Percentiles rank a stretch among this genome's conserved stretches.
Evolutionary conservation across 345 rosid species (phyloP).

Genomic region (Cardamine occulta): DNA sequence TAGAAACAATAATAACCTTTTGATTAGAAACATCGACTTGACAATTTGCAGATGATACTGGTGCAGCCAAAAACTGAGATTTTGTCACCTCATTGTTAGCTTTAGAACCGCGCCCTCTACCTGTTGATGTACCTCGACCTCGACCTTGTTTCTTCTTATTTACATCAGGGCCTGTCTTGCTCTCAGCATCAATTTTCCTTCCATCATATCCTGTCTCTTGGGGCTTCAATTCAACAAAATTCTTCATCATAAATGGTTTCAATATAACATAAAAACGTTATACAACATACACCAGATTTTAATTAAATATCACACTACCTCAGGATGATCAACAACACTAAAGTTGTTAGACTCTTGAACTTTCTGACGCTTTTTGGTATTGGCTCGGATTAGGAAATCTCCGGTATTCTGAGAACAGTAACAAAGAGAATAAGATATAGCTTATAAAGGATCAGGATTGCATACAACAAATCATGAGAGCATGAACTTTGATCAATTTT

Average conservation of each 20-base stretch:
- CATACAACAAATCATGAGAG: background rate
- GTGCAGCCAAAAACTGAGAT: constrained; percentile 55
- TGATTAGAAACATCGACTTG: constrained; percentile 62
- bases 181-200: constrained; percentile 66
- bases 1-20: constrained; percentile 58
- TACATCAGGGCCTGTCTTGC: constrained; percentile 59
- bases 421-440: constrained; percentile 21
- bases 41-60: constrained; percentile 59
- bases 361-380: constrained; percentile 83
- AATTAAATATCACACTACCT: constrained; percentile 50
- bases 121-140: constrained; percentile 71
- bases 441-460: background rate
- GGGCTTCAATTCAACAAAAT: constrained; percentile 30
- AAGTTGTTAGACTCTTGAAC: constrained; percentile 59
- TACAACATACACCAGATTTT: background rate
- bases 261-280: background rate
- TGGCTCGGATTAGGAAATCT: constrained; percentile 91
- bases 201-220: constrained; percentile 64
- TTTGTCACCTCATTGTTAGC: constrained; percentile 58
- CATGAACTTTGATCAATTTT: constrained; percentile 9
- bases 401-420: constrained; percentile 65
- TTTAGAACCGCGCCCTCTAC: constrained; percentile 92
- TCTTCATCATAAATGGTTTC: background rate
- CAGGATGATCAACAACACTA: constrained; percentile 55
- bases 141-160: constrained; percentile 82